Conservation (phyloP, 1,284 basidiomycete genomes). For the Erythrobasidium hasegawianum region DNA sequence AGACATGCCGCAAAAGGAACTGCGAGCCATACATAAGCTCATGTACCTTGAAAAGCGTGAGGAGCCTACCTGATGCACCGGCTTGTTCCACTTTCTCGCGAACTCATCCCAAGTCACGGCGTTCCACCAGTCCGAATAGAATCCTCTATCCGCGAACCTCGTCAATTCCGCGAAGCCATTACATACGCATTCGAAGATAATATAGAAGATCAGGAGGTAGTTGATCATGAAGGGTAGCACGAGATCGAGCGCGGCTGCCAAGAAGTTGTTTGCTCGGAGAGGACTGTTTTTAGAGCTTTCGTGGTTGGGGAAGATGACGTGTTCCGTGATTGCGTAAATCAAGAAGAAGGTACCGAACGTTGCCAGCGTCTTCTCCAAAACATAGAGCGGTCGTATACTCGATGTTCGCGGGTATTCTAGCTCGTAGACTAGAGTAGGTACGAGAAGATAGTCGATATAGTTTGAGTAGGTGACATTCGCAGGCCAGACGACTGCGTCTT, state of each 20-base stretch:
- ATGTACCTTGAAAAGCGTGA: neutral
- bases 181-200: constrained; percentile 74
- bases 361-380: constrained; percentile 91
- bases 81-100: constrained; percentile 90
- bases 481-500: constrained; percentile 66
- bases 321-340: constrained; percentile 76
- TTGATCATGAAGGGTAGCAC: constrained; percentile 84
- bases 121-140: constrained; percentile 91
- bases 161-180: constrained; percentile 34
- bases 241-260: constrained; percentile 74
- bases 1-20: constrained; percentile 94
- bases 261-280: constrained; percentile 60
- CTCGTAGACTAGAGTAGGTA: constrained; percentile 93
- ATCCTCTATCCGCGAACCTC: constrained; percentile 90
- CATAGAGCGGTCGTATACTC: constrained; percentile 82
- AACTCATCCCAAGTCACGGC: constrained; percentile 95
- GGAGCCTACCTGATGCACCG: constrained; percentile 48
- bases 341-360: constrained; percentile 94
- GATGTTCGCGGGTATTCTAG: constrained; percentile 87
- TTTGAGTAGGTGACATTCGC: constrained; percentile 77
- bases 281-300: constrained; percentile 54
- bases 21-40: constrained; percentile 52
- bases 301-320: constrained; percentile 70
- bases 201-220: constrained; percentile 74
- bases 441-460: constrained; percentile 81